A percentile compares a stretch with the other conserved stretches of the same genome.
Evolutionary conservation across 2,329 filamentous ascomycete species (phyloP).

Genomic region (Colletotrichum simmondsii): DNA sequence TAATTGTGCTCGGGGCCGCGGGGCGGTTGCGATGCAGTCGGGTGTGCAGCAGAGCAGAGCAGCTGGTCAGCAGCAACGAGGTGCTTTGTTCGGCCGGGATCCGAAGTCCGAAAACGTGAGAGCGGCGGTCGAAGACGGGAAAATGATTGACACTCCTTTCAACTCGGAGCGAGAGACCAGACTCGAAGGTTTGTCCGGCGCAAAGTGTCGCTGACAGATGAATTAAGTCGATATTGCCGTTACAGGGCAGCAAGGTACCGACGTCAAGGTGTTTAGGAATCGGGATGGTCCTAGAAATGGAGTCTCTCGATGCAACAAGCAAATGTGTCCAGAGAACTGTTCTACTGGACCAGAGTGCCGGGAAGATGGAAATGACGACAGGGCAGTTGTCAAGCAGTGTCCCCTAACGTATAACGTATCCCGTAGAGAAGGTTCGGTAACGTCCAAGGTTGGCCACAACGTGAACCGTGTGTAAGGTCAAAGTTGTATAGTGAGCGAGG

Average conservation of each 20-base stretch:
- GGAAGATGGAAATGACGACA: slow-evolving; percentile 10
- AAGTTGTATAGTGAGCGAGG: background rate
- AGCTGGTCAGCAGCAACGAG: slow-evolving; percentile 9
- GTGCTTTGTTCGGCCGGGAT: slow-evolving; percentile 29
- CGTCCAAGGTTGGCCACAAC: background rate
- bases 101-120: slow-evolving; percentile 29
- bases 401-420: background rate
- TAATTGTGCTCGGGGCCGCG: slow-evolving; percentile 19
- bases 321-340: background rate
- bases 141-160: slow-evolving; percentile 11
- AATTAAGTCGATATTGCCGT: background rate
- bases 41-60: background rate
- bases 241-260: background rate
- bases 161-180: slow-evolving; percentile 13
- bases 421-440: slow-evolving; percentile 4
- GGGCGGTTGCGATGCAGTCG: slow-evolving; percentile 4
- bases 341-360: background rate
- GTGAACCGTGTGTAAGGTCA: slow-evolving; percentile 1
- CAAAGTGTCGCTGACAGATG: slow-evolving; percentile 14
- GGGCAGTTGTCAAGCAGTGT: background rate
- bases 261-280: slow-evolving; percentile 1
- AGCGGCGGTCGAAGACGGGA: slow-evolving; percentile 21
- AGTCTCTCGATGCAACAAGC: slow-evolving; percentile 23
- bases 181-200: slow-evolving; percentile 15
- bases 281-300: slow-evolving; percentile 9